A percentile compares a stretch with the other conserved stretches of the same genome.
Evolutionary conservation across 1,139 yeast genomes (phyloP).

Genomic region (Spathaspora sp.): DNA sequence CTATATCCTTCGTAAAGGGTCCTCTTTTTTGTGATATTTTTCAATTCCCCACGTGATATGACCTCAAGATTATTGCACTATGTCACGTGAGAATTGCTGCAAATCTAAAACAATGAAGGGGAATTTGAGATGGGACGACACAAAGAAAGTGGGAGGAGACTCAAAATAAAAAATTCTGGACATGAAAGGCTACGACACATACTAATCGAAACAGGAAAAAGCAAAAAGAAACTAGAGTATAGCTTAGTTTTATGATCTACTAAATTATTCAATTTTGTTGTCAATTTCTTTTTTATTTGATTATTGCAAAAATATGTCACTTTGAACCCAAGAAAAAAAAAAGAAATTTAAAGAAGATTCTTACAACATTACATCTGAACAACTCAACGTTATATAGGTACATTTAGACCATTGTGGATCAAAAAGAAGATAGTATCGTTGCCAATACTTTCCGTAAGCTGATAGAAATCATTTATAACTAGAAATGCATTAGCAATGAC

Average conservation of each 20-base stretch:
- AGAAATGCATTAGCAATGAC: background rate
- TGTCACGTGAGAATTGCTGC: slow-evolving; percentile 4
- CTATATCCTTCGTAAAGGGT: background rate
- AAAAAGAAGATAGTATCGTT: background rate
- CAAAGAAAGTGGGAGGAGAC: background rate
- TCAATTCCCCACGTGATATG: background rate
- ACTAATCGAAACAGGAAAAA: background rate
- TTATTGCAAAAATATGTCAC: background rate
- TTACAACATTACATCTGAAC: background rate
- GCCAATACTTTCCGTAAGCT: too few relatives aligned
- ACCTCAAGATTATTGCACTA: slow-evolving; percentile 1
- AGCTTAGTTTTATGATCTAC: background rate
- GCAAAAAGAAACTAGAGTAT: background rate
- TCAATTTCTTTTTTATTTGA: too few relatives aligned
- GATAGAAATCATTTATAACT: background rate
- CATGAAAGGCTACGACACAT: background rate
- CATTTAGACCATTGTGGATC: background rate
- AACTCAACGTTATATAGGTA: background rate
- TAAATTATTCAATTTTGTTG: background rate
- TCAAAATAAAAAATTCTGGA: background rate
- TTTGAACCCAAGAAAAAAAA: background rate
- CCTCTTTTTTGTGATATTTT: background rate
- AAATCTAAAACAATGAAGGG: background rate
- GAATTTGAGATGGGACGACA: background rate
- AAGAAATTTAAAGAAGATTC: background rate